phyloP scores from a whole-genome alignment of 495 filamentous ascomycete genomes.

The Lasiosphaeriaceae sp. region DNA sequence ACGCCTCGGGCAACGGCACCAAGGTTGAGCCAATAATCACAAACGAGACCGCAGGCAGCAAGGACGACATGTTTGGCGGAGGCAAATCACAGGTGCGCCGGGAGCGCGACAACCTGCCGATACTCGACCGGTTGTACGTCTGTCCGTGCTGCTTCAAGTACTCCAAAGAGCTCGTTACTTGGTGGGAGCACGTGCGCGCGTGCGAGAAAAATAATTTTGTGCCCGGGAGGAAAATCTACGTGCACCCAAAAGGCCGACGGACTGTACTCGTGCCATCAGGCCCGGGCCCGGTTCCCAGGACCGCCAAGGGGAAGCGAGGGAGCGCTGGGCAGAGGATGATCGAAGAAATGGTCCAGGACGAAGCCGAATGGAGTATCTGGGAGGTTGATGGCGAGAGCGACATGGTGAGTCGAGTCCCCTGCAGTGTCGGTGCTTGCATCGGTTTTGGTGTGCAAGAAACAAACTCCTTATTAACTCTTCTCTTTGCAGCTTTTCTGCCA shows the following conservation, averaged over 20 bases:
- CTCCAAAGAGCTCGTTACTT: slow-evolving; percentile 63
- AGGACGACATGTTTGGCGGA: slow-evolving; percentile 19
- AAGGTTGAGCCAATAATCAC: slow-evolving; percentile 12
- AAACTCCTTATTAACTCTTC: background rate
- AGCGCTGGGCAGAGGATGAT: slow-evolving; percentile 47
- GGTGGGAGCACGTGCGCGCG: slow-evolving; percentile 40
- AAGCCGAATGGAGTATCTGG: slow-evolving; percentile 63
- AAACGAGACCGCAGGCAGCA: slow-evolving; percentile 9
- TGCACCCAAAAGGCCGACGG: slow-evolving; percentile 41
- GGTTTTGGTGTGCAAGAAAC: no score
- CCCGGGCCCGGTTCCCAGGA: slow-evolving; percentile 30
- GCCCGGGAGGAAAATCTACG: slow-evolving; percentile 45
- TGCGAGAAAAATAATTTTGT: slow-evolving; percentile 40
- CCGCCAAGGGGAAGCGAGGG: slow-evolving; percentile 36
- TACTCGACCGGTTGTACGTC: slow-evolving; percentile 68
- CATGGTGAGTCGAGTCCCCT: slow-evolving; percentile 45
- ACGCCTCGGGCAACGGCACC: slow-evolving; percentile 19
- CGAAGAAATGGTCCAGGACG: slow-evolving; percentile 53
- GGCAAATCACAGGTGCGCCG: slow-evolving; percentile 35
- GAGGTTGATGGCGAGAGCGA: slow-evolving; percentile 88
- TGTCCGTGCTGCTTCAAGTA: slow-evolving; percentile 96
- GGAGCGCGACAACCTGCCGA: slow-evolving; percentile 28
- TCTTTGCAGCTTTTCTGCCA: slow-evolving; percentile 75
- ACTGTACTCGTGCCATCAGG: slow-evolving; percentile 24
- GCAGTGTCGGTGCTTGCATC: no score